Base-by-base conservation (phyloP, 805 yeast genomes). In the Candida pseudofarinosa region DNA sequence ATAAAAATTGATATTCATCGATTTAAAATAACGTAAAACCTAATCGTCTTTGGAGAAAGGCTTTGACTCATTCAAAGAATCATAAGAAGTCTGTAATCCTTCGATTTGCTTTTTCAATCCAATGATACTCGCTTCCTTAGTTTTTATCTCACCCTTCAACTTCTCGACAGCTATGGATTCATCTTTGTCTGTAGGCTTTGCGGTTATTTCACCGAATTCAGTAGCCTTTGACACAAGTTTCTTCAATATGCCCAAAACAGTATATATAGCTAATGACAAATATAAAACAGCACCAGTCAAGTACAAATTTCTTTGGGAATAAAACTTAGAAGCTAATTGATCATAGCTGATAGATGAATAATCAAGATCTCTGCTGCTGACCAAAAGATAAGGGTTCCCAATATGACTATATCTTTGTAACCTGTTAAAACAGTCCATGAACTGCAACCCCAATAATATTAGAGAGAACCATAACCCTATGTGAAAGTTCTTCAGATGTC, bases 231-330 rank as follows among this genome's bases (percentile, higher is more conserved):
- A 65, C 33, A 79, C 77, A 58, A 81, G 62, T 57, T 79, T 76
- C 46, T 66, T 68, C 37, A 80, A 68, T 41, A 81, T 71, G 32
- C 73, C 70, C 49, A 75, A 63, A 37, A 79, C 77, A 0, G 83
- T 78, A 31, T 69, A 71, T 43, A 80, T 79, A 7, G 82, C 77
- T 38, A 80, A 49, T 44, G 64, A 68, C 52, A 79, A 70, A 58
- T 77, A 81, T 45, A 81, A 59, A 3, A 80, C 81, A 6, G 82
- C 83, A 6, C 86, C 87, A 13, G 80, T 73, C 42, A 81, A 69
- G 56, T 81, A 81, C 34, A 79, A 65, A 50, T 81, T 81, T 55
- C 87, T 69, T 58, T 81, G 86, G 33, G 81, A 71, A 51, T 79
- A 81, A 44, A 82, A 80, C 46, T 80, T 76, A 37, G 77, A 65